These are phyloP conservation scores for Colletotrichum liaoningense DNA, from an alignment of 2,329 filamentous ascomycete species.

Conservation along the genomic window DNA sequence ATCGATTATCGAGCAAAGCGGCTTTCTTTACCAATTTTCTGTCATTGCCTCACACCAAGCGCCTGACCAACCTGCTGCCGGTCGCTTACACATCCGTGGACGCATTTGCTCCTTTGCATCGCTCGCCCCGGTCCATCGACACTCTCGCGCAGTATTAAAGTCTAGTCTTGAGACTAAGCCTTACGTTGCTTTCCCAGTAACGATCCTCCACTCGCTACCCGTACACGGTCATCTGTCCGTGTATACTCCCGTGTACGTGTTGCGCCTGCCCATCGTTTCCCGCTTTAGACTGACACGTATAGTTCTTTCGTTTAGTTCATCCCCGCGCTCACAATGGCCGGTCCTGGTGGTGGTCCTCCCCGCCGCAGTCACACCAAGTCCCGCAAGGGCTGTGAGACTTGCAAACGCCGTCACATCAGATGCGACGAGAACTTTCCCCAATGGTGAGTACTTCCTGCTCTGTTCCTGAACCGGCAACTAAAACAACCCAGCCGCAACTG, in stretches of 20 bases:
- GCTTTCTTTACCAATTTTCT: constrained; percentile 21
- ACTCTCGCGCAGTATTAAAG: constrained; percentile 19
- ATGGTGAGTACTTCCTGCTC: constrained; percentile 71
- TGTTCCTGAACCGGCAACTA: constrained; percentile 1
- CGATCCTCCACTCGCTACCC: constrained; percentile 35
- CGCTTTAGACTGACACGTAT: constrained; percentile 36
- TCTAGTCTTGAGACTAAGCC: constrained; percentile 15
- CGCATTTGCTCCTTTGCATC: not conserved
- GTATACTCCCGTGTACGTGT: constrained; percentile 45
- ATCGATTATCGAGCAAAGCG: constrained; percentile 10
- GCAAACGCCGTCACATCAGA: constrained; percentile 96
- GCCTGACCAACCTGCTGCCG: constrained; percentile 4
- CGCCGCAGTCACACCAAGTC: constrained; percentile 96
- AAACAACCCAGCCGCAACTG: constrained; percentile 83
- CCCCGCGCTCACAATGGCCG: constrained; percentile 76
- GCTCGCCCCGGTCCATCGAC: not conserved
- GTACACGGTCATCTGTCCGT: constrained; percentile 39
- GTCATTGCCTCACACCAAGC: constrained; percentile 1
- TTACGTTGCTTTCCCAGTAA: constrained; percentile 8
- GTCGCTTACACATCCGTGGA: constrained; percentile 30
- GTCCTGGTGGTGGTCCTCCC: constrained; percentile 93
- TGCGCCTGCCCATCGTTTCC: not conserved
- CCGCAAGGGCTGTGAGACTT: constrained; percentile 97
- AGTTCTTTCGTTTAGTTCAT: constrained; percentile 47
- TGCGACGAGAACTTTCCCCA: constrained; percentile 98